These are phyloP conservation scores for Phytophthora multivora DNA, from an alignment of 352 stramenopile species.

Conservation along the genomic window DNA sequence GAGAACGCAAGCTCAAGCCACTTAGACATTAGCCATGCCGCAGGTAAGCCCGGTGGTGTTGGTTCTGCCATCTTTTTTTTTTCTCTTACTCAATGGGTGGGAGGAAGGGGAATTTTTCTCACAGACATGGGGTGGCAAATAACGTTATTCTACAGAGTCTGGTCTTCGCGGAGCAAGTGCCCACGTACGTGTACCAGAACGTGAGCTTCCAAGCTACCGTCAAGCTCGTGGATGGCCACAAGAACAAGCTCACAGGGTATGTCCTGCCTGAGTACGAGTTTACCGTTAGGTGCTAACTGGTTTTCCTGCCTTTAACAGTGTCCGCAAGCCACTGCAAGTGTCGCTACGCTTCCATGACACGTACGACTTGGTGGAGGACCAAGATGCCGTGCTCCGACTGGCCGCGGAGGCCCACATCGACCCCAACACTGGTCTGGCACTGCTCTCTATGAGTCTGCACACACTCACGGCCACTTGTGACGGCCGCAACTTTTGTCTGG, in stretches of 20 bases:
- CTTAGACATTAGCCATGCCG: conserved; percentile 36
- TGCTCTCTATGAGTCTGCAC: conserved; percentile 52
- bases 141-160: conserved; percentile 44
- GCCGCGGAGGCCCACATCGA: conserved; percentile 33
- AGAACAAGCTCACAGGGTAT: conserved; percentile 60
- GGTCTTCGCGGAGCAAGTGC: conserved; percentile 56
- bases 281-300: conserved; percentile 8
- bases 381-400: conserved; percentile 48
- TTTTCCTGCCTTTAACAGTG: conserved; percentile 15
- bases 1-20: conserved; percentile 7
- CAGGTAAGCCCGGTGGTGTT: conserved; percentile 32
- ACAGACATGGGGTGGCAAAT: conserved; percentile 13
- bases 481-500: conserved; percentile 70
- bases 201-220: conserved; percentile 60
- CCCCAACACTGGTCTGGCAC: conserved; percentile 44
- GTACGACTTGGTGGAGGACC: conserved; percentile 72
- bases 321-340: conserved; percentile 53
- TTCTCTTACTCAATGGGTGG: not conserved
- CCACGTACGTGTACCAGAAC: conserved; percentile 69
- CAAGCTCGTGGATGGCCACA: conserved; percentile 68
- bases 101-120: conserved; percentile 6
- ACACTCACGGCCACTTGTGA: conserved; percentile 62
- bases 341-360: conserved; percentile 77
- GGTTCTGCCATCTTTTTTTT: conserved; percentile 6
- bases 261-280: conserved; percentile 6